Percentiles rank a stretch among this genome's conserved stretches.
Conservation (phyloP, 176 grass and related monocot genomes). For the Aegilops longissima region DNA sequence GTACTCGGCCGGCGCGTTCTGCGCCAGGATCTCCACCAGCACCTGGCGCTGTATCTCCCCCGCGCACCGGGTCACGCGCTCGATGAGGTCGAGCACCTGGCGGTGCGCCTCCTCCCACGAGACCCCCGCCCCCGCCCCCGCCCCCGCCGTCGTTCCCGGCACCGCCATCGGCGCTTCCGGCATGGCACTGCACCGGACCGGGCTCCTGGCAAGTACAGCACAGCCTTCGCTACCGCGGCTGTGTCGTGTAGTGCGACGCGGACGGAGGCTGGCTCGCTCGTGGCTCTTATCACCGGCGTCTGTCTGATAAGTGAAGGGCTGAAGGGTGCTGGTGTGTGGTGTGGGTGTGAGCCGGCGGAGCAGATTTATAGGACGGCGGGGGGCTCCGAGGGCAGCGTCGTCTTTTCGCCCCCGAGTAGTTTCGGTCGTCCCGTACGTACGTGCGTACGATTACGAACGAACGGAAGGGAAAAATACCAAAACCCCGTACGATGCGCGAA, state of each 20-base stretch:
- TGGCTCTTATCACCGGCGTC: neutral
- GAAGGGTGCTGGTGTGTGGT: too few species aligned
- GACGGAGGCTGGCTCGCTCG: neutral
- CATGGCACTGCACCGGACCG: conserved; percentile 14
- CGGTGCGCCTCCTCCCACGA: conserved; percentile 21
- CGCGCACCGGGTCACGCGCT: conserved; percentile 39
- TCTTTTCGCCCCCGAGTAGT: neutral
- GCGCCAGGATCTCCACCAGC: conserved; percentile 47
- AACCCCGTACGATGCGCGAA: neutral
- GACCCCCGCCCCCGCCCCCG: too few species aligned
- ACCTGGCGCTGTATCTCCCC: conserved; percentile 33
- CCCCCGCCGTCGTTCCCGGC: neutral
- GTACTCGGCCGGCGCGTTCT: conserved; percentile 68
- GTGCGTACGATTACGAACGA: neutral
- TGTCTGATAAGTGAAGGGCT: neutral
- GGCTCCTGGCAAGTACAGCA: neutral
- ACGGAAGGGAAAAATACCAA: neutral
- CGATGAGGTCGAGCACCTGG: conserved; percentile 51
- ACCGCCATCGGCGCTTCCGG: conserved; percentile 26
- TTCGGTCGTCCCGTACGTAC: conserved; percentile 1
- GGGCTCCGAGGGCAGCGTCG: neutral
- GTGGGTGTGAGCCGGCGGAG: neutral
- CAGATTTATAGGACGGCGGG: neutral
- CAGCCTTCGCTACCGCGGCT: neutral
- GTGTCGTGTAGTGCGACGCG: neutral